phyloP scores from a whole-genome alignment of 2,329 filamentous ascomycete genomes.

The Talaromyces marneffei region DNA sequence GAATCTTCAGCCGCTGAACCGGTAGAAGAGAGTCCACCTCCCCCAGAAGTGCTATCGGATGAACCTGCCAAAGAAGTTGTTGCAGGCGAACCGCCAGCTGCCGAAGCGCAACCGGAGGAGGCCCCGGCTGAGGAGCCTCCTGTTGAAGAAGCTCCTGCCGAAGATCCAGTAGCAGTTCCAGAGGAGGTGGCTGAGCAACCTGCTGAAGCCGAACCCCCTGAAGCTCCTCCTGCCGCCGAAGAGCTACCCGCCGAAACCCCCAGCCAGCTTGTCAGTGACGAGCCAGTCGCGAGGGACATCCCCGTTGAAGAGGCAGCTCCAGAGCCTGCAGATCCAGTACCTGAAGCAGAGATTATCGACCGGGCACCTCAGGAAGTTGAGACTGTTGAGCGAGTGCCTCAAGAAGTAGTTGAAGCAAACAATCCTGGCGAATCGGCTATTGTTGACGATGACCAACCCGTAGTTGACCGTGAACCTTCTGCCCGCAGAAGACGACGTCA shows the following conservation, averaged over 20 bases:
- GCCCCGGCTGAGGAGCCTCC: constrained; percentile 16
- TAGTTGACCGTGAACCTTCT: constrained; percentile 16
- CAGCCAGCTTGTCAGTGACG: constrained; percentile 7
- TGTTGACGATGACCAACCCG: constrained; percentile 14
- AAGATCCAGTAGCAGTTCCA: constrained; percentile 15
- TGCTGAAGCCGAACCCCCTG: constrained; percentile 9
- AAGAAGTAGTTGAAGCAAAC: constrained; percentile 4
- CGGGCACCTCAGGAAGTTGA: constrained; percentile 12
- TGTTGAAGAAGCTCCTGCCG: constrained; percentile 16
- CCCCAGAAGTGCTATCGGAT: constrained; percentile 16
- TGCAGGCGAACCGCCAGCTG: neutral
- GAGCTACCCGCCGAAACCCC: constrained; percentile 12
- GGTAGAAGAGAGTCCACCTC: constrained; percentile 15
- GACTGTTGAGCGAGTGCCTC: constrained; percentile 8
- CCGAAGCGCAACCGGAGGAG: constrained; percentile 12
- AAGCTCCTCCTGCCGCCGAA: constrained; percentile 18
- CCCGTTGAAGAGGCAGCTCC: constrained; percentile 4
- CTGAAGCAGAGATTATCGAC: constrained; percentile 9
- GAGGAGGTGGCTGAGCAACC: constrained; percentile 9
- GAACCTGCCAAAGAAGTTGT: constrained; percentile 9
- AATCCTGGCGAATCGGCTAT: constrained; percentile 9
- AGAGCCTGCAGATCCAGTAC: constrained; percentile 11
- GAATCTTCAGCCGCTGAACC: constrained; percentile 4
- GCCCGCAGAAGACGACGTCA: constrained; percentile 27
- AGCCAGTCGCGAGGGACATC: neutral